Percentiles rank a stretch among this genome's conserved stretches.
phyloP scores from a whole-genome alignment of 768 basidiomycete genomes.

The Tylopilus cervinicoccineus region DNA sequence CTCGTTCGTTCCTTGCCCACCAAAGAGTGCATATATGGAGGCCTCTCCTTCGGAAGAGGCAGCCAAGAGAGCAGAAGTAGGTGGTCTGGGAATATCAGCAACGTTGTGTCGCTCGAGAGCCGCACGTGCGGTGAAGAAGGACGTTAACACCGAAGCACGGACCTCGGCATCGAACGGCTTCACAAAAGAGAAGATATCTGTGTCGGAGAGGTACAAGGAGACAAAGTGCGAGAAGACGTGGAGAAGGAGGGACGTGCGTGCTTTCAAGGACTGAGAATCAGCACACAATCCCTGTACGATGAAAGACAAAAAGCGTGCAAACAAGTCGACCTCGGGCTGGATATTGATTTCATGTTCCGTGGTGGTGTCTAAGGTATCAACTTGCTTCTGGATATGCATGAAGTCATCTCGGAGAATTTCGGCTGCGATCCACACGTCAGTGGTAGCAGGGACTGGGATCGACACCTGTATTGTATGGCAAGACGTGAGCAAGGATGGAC shows the following conservation, averaged over 20 bases:
- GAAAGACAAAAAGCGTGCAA: conserved; percentile 80
- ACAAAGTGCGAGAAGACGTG: conserved; percentile 78
- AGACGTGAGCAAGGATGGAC: conserved; percentile 2
- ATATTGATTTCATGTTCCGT: conserved; percentile 48
- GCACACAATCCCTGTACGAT: conserved; percentile 60
- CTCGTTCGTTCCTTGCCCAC: conserved; percentile 97
- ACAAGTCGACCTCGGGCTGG: conserved; percentile 73
- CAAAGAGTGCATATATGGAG: conserved; percentile 89
- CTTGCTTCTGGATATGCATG: conserved; percentile 54
- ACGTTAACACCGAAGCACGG: conserved; percentile 69
- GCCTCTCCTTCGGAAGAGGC: conserved; percentile 60
- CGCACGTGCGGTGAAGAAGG: conserved; percentile 77
- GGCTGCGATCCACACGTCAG: conserved; percentile 88
- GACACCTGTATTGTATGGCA: conserved; percentile 50
- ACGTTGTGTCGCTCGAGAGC: conserved; percentile 57
- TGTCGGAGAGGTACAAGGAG: conserved; percentile 59
- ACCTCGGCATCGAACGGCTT: conserved; percentile 71
- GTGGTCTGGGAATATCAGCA: conserved; percentile 52
- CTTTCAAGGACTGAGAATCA: conserved; percentile 47
- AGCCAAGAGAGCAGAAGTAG: conserved; percentile 64
- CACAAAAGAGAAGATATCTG: conserved; percentile 80
- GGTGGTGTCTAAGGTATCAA: conserved; percentile 54
- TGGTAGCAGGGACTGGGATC: conserved; percentile 78
- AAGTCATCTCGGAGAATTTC: conserved; percentile 92
- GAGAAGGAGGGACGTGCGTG: conserved; percentile 64